Conservation (phyloP, 2,329 filamentous ascomycete species). For the Eutypa lata region DNA sequence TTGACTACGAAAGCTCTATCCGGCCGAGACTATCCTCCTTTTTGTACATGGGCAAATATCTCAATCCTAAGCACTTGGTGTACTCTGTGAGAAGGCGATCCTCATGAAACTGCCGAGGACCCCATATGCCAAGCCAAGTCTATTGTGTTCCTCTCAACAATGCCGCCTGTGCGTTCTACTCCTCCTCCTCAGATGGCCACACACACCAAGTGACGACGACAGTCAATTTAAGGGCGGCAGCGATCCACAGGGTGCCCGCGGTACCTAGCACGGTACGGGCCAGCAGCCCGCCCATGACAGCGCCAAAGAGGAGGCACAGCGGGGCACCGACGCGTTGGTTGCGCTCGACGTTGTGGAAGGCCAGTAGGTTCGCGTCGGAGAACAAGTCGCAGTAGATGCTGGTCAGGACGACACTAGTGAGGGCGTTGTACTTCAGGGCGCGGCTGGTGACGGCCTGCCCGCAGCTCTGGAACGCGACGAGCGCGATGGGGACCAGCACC, state of each 20-base stretch:
- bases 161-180: no score
- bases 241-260: slow-evolving; percentile 57
- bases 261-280: slow-evolving; percentile 46
- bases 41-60: no score
- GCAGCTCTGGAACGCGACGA: slow-evolving; percentile 73
- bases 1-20: no score
- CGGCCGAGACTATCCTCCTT: no score
- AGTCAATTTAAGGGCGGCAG: slow-evolving; percentile 50
- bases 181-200: slow-evolving; percentile 49
- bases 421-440: slow-evolving; percentile 63
- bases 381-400: slow-evolving; percentile 81
- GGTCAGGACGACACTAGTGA: slow-evolving; percentile 77
- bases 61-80: no score
- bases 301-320: slow-evolving; percentile 45
- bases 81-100: no score
- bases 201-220: slow-evolving; percentile 58
- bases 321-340: slow-evolving; percentile 51
- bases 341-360: slow-evolving; percentile 42
- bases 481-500: slow-evolving; percentile 62
- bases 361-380: slow-evolving; percentile 55
- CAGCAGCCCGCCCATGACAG: slow-evolving; percentile 48
- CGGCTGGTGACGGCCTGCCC: slow-evolving; percentile 75
- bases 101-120: no score
- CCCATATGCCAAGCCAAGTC: no score
- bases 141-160: no score